Base-by-base conservation (phyloP, 495 filamentous ascomycete species). In the Penicillium subrubescens region DNA sequence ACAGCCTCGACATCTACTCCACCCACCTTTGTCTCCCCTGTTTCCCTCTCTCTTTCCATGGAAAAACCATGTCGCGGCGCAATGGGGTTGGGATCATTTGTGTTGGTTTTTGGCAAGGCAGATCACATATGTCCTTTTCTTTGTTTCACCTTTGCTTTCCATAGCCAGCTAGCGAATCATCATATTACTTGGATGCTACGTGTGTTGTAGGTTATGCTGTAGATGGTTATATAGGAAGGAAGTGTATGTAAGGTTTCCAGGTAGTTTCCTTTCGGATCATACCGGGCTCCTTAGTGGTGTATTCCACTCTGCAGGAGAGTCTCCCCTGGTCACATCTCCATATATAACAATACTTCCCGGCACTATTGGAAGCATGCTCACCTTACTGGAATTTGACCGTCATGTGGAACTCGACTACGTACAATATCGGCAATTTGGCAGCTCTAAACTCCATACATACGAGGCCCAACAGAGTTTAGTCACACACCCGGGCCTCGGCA, bases 401-500 rank as follows among this genome's bases (percentile, higher is more conserved):
- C 21, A n/a, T 19, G 39, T 44, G 37, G 56, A 25, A 25, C 35
- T 31, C 15, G 23, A 33, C 8, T 44, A 19, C 43, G 11, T 23
- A 37, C 11, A 57, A 35, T 43, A 17, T 57, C 27, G 35, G 55
- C 55, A 57, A 27, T 27, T 27, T 27, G 25, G n/a, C n/a, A n/a
- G 35, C 34, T 25, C 23, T 66, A 57, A 19, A 44, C 2, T 52
- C 48, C 58, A 48, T 44, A 44, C 19, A 25, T 63, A 61, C 46
- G 44, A 43, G 19, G 43, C 8, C 48, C 8, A 31, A 43, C 31
- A 41, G 25, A 41, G 57, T 66, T 69, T 61, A 57, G 62, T 66
- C 54, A 29, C 57, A 51, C 57, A 59, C 57, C 48, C 67, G 71
- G 68, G 51, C 64, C 61, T 71, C 71, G 69, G 71, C 62, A 59